Conservation (phyloP, 345 rosid genomes). For the Eucalyptus leucophloia region DNA sequence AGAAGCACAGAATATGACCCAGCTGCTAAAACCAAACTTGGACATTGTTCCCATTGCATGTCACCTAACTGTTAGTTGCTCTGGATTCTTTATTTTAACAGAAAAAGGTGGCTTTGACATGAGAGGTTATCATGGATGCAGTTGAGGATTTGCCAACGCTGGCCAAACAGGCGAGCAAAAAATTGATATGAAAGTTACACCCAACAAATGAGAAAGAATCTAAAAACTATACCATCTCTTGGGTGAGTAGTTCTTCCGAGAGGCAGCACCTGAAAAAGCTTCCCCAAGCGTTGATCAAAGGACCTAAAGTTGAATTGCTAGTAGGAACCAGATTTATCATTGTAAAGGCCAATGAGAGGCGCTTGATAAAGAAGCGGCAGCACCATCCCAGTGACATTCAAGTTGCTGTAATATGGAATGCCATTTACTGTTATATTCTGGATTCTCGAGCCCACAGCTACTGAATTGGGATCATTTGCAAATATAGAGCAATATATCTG, state of each 20-base stretch:
- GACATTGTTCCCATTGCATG: background rate
- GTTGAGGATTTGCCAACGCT: background rate
- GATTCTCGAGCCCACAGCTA: constrained; percentile 19
- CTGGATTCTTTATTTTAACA: background rate
- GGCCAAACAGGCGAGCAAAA: background rate
- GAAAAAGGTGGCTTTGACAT: background rate
- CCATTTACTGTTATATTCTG: constrained; percentile 50
- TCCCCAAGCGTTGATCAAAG: constrained; percentile 78
- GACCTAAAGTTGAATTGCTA: constrained; percentile 36
- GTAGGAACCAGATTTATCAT: constrained; percentile 41
- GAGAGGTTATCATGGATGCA: background rate
- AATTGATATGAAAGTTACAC: background rate
- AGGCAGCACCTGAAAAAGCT: constrained; percentile 34
- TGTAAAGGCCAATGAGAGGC: constrained; percentile 61
- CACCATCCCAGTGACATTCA: constrained; percentile 53
- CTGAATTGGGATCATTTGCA: constrained; percentile 40
- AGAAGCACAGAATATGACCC: background rate
- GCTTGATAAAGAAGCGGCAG: constrained; percentile 36
- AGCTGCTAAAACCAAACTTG: background rate
- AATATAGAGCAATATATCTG: constrained; percentile 82
- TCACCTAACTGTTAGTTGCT: background rate
- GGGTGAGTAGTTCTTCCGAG: constrained; percentile 62
- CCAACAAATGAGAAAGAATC: background rate
- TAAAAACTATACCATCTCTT: constrained; percentile 57
- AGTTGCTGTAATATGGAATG: constrained; percentile 37